Conservation (phyloP, 805 yeast species). For the Wickerhamiella siamensis region DNA sequence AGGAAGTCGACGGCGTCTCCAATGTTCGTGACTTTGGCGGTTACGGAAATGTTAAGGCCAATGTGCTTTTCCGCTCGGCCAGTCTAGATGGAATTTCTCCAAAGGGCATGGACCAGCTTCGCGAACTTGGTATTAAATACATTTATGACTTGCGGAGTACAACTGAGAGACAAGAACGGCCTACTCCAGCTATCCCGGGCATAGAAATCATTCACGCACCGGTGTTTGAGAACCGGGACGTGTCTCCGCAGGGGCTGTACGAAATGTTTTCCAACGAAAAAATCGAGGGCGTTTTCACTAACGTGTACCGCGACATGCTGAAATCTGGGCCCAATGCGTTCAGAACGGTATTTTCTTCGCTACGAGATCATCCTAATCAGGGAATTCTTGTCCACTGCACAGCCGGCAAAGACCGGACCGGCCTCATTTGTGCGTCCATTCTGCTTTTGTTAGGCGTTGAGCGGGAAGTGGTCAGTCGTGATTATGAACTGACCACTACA, state of each 20-base stretch:
- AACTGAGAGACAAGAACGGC: conserved; percentile 33
- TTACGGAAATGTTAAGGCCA: conserved; percentile 39
- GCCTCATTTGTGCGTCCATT: conserved; percentile 54
- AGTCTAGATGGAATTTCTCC: conserved; percentile 38
- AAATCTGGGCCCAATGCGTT: conserved; percentile 35
- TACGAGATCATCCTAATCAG: conserved; percentile 39
- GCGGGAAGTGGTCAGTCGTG: conserved; percentile 48
- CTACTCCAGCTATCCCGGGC: conserved; percentile 34
- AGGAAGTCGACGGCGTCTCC: conserved; percentile 46
- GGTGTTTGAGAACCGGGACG: conserved; percentile 37
- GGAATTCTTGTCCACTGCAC: conserved; percentile 61
- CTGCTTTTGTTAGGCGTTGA: conserved; percentile 53
- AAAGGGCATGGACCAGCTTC: conserved; percentile 32
- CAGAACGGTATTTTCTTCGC: conserved; percentile 35
- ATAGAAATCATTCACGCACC: conserved; percentile 40
- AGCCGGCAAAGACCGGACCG: conserved; percentile 82
- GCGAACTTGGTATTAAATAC: conserved; percentile 34
- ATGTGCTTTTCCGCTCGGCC: conserved; percentile 50
- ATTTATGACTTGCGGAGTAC: conserved; percentile 57
- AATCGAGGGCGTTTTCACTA: conserved; percentile 34
- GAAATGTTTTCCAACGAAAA: conserved; percentile 38
- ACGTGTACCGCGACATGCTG: conserved; percentile 48
- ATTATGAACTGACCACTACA: conserved; percentile 58
- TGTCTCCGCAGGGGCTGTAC: conserved; percentile 54
- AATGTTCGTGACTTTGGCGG: conserved; percentile 79